A percentile compares a stretch with the other conserved stretches of the same genome.
phyloP scores from a whole-genome alignment of 306 rosid genomes.

The Ziziphus jujuba region DNA sequence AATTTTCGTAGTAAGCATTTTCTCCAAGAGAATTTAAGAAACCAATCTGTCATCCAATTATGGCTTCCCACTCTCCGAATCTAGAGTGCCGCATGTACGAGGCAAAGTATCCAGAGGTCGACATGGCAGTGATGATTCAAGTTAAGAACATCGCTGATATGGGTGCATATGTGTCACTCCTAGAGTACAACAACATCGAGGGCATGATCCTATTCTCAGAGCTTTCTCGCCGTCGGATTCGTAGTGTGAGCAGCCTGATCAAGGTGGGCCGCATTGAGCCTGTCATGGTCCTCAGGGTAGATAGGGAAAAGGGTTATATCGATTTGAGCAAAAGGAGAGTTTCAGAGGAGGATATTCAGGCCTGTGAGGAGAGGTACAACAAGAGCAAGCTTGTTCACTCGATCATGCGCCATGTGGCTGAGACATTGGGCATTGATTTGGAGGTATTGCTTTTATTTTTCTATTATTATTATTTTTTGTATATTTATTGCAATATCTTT shows the following conservation, averaged over 20 bases:
- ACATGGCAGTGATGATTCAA: conserved; percentile 94
- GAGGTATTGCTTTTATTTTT: conserved; percentile 54
- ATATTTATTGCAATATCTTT: not conserved
- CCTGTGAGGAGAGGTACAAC: conserved; percentile 93
- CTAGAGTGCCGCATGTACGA: conserved; percentile 1
- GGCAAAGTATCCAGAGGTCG: conserved; percentile 56
- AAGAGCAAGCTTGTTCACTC: conserved; percentile 99
- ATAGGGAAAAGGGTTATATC: conserved; percentile 86
- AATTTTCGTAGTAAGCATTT: too few species aligned
- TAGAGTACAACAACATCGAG: conserved; percentile 88
- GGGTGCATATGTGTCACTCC: conserved; percentile 89
- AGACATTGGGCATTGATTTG: conserved; percentile 69
- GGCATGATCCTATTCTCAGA: conserved; percentile 91
- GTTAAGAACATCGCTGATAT: conserved; percentile 92
- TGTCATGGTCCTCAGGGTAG: conserved; percentile 87
- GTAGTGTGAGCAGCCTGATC: conserved; percentile 81
- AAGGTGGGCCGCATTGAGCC: conserved; percentile 89
- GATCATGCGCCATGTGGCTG: conserved; percentile 96
- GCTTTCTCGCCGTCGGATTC: conserved; percentile 94
- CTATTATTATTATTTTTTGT: not conserved
- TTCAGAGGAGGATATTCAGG: conserved; percentile 77
- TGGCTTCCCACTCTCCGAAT: not conserved
- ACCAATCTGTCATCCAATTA: not conserved
- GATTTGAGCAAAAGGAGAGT: conserved; percentile 90
- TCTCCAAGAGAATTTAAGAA: too few species aligned